A percentile compares a stretch with the other conserved stretches of the same genome.
phyloP scores from a whole-genome alignment of 2,329 filamentous ascomycete genomes.

The Ceratocystis eucalypticola region DNA sequence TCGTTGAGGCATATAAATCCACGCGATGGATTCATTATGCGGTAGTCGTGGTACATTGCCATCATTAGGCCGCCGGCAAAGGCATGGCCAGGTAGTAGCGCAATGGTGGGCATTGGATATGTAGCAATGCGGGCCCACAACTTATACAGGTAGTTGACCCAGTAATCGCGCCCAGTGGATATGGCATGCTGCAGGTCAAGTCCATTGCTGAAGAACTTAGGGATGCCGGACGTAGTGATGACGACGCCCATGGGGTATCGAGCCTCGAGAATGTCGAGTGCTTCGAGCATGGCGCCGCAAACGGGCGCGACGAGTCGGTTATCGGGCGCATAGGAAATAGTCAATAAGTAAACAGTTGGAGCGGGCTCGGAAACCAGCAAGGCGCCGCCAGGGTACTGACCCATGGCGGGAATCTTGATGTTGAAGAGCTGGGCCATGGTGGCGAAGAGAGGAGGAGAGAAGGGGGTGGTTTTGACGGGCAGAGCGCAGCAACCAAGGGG shows the following conservation, averaged over 20 bases:
- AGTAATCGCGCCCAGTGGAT: conserved; percentile 46
- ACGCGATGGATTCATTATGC: conserved; percentile 54
- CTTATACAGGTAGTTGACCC: conserved; percentile 28
- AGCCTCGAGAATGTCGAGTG: conserved; percentile 61
- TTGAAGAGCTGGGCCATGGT: conserved; percentile 37
- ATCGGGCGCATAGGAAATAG: conserved; percentile 57
- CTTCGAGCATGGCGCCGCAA: conserved; percentile 51
- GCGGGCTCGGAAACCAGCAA: conserved; percentile 50
- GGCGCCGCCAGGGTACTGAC: conserved; percentile 38
- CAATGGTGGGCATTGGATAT: conserved; percentile 70
- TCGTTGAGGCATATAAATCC: conserved; percentile 76
- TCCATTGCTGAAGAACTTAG: conserved; percentile 74
- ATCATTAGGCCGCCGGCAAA: conserved; percentile 75
- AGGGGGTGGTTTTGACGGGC: not conserved
- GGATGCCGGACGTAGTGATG: conserved; percentile 59
- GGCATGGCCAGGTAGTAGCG: conserved; percentile 66
- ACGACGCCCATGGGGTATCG: conserved; percentile 55
- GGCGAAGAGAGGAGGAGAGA: not conserved
- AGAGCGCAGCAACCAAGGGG: not conserved
- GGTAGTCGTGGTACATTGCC: conserved; percentile 71
- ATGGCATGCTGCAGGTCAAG: conserved; percentile 61
- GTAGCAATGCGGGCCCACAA: conserved; percentile 21
- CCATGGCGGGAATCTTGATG: conserved; percentile 39
- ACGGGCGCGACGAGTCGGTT: conserved; percentile 61
- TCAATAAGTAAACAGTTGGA: conserved; percentile 55